These are phyloP conservation scores for Penicillium odoratum DNA, from an alignment of 495 filamentous ascomycete genomes.

Conservation along the genomic window DNA sequence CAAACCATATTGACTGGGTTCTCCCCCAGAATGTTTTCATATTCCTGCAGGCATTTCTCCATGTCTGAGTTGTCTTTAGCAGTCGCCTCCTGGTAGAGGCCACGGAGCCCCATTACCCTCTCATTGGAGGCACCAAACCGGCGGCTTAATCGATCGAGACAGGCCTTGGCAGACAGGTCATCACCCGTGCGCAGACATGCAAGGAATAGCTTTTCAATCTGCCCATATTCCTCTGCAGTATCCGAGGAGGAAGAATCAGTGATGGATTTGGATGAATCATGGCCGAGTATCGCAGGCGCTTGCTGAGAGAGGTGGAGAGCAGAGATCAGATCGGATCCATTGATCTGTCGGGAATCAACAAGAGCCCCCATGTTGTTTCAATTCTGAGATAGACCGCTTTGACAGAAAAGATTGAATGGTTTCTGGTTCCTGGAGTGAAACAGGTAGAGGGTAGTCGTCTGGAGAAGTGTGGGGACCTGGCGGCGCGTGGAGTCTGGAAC, in stretches of 20 bases:
- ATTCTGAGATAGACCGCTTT: background rate
- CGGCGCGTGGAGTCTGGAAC: background rate
- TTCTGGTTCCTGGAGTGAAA: background rate
- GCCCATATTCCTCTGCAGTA: conserved; percentile 72
- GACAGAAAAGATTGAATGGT: background rate
- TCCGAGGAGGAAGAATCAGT: conserved; percentile 49
- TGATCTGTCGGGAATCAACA: conserved; percentile 17
- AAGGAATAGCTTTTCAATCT: conserved; percentile 82
- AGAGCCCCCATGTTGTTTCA: conserved; percentile 19
- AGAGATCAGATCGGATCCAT: conserved; percentile 40
- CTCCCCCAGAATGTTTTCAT: conserved; percentile 70
- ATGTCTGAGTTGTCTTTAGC: conserved; percentile 64
- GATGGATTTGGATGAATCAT: conserved; percentile 49
- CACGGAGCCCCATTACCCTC: conserved; percentile 75
- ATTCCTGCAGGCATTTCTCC: conserved; percentile 67
- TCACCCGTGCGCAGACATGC: conserved; percentile 85
- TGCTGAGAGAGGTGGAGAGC: conserved; percentile 76
- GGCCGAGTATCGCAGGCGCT: conserved; percentile 66
- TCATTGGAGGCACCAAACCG: conserved; percentile 85
- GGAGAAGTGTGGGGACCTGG: background rate
- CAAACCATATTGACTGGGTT: conserved; percentile 81
- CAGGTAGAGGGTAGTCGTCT: background rate
- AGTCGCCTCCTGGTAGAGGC: conserved; percentile 82
- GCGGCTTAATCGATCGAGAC: conserved; percentile 67
- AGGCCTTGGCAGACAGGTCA: conserved; percentile 69